These are phyloP conservation scores for Phialocephala sp. DNA, from an alignment of 2,329 filamentous ascomycete genomes.

Conservation along the genomic window DNA sequence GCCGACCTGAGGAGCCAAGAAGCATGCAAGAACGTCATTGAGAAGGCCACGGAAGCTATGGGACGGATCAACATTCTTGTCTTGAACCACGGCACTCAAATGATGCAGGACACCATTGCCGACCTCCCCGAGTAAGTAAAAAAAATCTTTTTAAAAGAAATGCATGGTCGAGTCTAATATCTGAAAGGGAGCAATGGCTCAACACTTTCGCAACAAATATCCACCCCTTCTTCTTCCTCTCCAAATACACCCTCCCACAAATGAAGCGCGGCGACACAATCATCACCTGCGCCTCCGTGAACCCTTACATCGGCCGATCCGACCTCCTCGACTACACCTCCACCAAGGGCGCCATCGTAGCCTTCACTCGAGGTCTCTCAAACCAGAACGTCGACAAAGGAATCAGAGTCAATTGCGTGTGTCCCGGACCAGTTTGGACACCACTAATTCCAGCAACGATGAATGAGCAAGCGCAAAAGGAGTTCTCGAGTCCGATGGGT, in stretches of 20 bases:
- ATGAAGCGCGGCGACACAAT: conserved; percentile 77
- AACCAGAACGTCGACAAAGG: conserved; percentile 22
- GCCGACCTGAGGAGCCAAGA: conserved; percentile 68
- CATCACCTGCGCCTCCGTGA: conserved; percentile 86
- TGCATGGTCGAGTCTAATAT: neutral
- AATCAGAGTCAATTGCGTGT: conserved; percentile 80
- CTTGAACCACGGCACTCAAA: conserved; percentile 78
- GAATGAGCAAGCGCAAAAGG: conserved; percentile 70
- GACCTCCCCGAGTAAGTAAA: conserved; percentile 73
- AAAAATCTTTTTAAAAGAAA: conserved; percentile 27
- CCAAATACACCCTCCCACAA: conserved; percentile 77
- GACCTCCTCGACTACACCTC: conserved; percentile 84
- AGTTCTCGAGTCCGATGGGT: conserved; percentile 77
- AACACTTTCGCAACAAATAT: conserved; percentile 85
- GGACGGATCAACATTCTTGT: conserved; percentile 75
- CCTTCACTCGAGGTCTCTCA: conserved; percentile 62
- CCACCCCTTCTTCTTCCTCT: conserved; percentile 79
- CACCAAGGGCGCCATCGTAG: conserved; percentile 78
- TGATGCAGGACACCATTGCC: conserved; percentile 73
- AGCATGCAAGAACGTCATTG: conserved; percentile 73
- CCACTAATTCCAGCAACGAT: conserved; percentile 77
- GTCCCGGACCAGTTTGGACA: conserved; percentile 81
- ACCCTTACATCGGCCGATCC: conserved; percentile 80
- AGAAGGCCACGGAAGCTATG: conserved; percentile 68
- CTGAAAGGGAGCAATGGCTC: conserved; percentile 71